Conservation (phyloP, 1,139 yeast genomes). For the Yarrowia galli region DNA sequence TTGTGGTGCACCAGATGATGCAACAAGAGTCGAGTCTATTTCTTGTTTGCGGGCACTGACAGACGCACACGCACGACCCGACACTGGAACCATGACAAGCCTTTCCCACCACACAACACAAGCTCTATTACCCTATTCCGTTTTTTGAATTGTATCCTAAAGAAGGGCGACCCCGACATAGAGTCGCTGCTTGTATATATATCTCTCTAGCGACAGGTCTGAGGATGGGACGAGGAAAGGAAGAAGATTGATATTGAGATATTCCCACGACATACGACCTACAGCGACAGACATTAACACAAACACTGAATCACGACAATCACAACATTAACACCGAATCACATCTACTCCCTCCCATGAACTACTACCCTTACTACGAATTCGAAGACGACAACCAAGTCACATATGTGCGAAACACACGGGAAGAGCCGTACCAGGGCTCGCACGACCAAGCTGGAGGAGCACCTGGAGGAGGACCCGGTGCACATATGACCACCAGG, state of each 20-base stretch:
- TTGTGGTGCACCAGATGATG: constrained; percentile 10
- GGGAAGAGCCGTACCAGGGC: constrained; percentile 38
- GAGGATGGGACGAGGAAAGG: no score
- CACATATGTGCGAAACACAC: constrained; percentile 36
- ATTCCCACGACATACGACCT: no score
- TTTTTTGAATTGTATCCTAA: constrained; percentile 21
- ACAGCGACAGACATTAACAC: not conserved
- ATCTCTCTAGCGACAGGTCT: constrained; percentile 2
- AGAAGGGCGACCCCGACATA: no score
- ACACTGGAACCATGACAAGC: not conserved
- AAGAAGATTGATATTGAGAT: no score
- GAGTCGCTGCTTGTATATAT: constrained; percentile 2
- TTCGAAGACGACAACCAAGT: constrained; percentile 35
- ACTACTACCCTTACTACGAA: constrained; percentile 36
- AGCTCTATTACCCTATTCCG: not conserved
- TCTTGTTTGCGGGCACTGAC: constrained; percentile 34
- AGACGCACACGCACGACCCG: constrained; percentile 31
- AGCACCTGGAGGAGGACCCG: not conserved
- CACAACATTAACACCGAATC: not conserved
- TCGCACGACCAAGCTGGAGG: not conserved
- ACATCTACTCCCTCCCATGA: not conserved
- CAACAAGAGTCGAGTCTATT: constrained; percentile 10
- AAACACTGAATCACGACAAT: not conserved
- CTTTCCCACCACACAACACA: no score
- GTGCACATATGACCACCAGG: constrained; percentile 40